These are phyloP conservation scores for Symbiotaphrina buchneri DNA, from an alignment of 495 filamentous ascomycete genomes.

Conservation along the genomic window DNA sequence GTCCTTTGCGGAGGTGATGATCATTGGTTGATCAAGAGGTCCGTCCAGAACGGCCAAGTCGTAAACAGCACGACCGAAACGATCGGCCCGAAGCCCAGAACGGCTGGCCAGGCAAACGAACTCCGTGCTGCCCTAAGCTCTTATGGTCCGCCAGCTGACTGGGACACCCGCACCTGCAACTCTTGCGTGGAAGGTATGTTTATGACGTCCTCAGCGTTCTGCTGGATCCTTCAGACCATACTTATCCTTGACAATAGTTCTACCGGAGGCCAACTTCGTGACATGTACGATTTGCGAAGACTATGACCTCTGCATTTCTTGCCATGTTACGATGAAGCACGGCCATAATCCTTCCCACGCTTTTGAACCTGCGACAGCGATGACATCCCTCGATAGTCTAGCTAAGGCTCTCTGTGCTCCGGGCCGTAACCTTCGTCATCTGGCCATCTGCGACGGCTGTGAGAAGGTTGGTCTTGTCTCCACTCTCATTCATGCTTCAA, in stretches of 20 bases:
- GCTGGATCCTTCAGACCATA: slow-evolving; percentile 1
- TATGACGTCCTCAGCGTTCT: neutral
- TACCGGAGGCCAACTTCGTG: slow-evolving; percentile 35
- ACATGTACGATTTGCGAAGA: slow-evolving; percentile 73
- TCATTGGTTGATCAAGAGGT: slow-evolving; percentile 91
- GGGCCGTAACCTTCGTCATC: slow-evolving; percentile 66
- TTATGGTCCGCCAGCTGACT: too few relatives aligned
- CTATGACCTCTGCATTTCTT: slow-evolving; percentile 74
- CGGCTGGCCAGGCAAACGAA: slow-evolving; percentile 6
- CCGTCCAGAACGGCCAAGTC: slow-evolving; percentile 53
- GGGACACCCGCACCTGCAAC: slow-evolving; percentile 63
- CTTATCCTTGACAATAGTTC: neutral
- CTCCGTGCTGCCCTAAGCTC: too few relatives aligned
- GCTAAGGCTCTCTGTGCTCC: slow-evolving; percentile 43
- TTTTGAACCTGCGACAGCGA: slow-evolving; percentile 41
- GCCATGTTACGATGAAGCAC: slow-evolving; percentile 54
- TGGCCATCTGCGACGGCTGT: slow-evolving; percentile 87
- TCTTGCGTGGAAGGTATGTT: slow-evolving; percentile 56
- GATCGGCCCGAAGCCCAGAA: slow-evolving; percentile 35
- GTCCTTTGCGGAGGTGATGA: slow-evolving; percentile 48
- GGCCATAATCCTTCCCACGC: slow-evolving; percentile 84
- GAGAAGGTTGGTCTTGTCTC: slow-evolving; percentile 35
- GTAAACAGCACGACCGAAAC: slow-evolving; percentile 68
- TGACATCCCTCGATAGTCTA: slow-evolving; percentile 26
- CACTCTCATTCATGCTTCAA: slow-evolving; percentile 7